Evolutionary conservation across 2,329 filamentous ascomycete species (phyloP).

Genomic region (Alternaria tenuissima): DNA sequence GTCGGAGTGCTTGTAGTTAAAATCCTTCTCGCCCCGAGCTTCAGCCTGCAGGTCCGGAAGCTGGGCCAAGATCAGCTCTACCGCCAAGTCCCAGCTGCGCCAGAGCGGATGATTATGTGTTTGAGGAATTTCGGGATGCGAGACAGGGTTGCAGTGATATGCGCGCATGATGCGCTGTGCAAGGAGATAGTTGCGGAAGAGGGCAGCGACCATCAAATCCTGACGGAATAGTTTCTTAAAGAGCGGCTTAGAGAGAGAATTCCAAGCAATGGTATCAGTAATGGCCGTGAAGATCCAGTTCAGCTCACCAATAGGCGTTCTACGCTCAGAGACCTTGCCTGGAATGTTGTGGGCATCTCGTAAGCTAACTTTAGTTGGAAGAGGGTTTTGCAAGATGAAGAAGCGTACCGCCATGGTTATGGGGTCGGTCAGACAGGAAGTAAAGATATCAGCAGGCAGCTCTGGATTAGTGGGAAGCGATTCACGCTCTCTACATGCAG

Average conservation of each 20-base stretch:
- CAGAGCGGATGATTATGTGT: conserved; percentile 94
- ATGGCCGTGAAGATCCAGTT: conserved; percentile 99
- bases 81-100: conserved; percentile 97
- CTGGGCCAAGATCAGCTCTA: conserved; percentile 93
- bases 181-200: conserved; percentile 95
- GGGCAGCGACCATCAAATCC: conserved; percentile 97
- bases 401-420: conserved; percentile 98
- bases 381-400: conserved; percentile 91
- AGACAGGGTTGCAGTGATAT: conserved; percentile 94
- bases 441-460: conserved; percentile 93
- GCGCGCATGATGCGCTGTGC: conserved; percentile 95
- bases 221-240: conserved; percentile 98
- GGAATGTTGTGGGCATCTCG: conserved; percentile 89
- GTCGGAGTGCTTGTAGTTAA: conserved; percentile 91
- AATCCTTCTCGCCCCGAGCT: conserved; percentile 76
- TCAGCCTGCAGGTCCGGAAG: conserved; percentile 82
- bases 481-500: conserved; percentile 88
- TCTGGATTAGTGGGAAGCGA: conserved; percentile 94
- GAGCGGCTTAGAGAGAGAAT: conserved; percentile 83
- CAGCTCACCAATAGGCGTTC: conserved; percentile 92
- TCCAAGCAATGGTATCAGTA: conserved; percentile 99
- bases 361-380: conserved; percentile 72
- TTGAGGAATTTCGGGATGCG: conserved; percentile 88
- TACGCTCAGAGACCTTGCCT: conserved; percentile 87
- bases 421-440: conserved; percentile 92